Base-by-base conservation (phyloP, 768 basidiomycete species). In the Austroboletus eburneus region DNA sequence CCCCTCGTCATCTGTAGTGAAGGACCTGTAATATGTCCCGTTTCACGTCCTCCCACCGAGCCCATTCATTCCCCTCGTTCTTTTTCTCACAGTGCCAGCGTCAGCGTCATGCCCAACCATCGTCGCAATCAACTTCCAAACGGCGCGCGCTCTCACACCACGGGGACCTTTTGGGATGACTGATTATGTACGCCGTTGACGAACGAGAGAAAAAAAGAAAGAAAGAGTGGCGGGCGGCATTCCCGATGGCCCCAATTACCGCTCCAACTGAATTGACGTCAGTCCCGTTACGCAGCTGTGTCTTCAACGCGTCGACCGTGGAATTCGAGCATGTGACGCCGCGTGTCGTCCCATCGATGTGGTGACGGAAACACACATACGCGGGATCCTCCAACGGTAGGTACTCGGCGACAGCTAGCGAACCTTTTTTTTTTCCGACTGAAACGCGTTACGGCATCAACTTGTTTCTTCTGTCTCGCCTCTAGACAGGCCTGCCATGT, bases 91-190 rank as follows among this genome's bases (percentile, higher is more conserved):
- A 32, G 7, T 13, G 12, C 30, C 30, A 32, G 30, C 13, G 30
- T 32, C 25, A 5, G 25, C 25, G 25, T 27, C 25, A 27, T 5
- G 25, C n/a, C n/a, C n/a, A n/a, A n/a, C n/a, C n/a, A n/a, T n/a
- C n/a, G n/a, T n/a, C n/a, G n/a, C n/a, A n/a, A n/a, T 27, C 30
- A 9, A 13, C 30, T 32, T 32, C 13, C 9, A 32, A 32, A 14
- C 13, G 30, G 18, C 22, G 39, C 45, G 33, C 48, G 42, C 49
- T 61, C 60, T 61, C 60, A 61, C 60, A 61, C 62, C n/a, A 42
- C 59, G 58, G 59, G 45, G 58, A 63, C 45, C 57, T 36, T 25
- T n/a, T n/a, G n/a, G n/a, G n/a, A n/a, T n/a, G n/a, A n/a, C n/a
- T n/a, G 30, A 32, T 32, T 32, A 32, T 32, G 30, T 32, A 32